Evolutionary conservation across 106 monocot genomes (phyloP).

Genomic region (Allium fistulosum): DNA sequence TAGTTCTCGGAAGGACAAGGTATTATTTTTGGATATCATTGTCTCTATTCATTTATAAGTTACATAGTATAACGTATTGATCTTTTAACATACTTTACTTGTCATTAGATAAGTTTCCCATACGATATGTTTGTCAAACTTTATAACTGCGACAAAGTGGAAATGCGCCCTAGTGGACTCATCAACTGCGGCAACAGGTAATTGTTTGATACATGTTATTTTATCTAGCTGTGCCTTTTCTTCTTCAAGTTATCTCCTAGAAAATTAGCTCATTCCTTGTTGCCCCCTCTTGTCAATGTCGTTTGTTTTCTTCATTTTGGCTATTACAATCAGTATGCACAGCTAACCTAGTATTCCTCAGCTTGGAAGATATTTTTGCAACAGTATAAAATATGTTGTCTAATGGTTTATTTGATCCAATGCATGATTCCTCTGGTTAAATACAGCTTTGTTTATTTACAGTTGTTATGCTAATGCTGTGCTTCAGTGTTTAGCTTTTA

Average conservation of each 20-base stretch:
- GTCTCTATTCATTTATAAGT: neutral
- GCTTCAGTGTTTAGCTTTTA: constrained; percentile 76
- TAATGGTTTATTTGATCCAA: neutral
- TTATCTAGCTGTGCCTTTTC: too few relatives aligned
- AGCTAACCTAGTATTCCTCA: neutral
- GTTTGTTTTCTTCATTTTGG: neutral
- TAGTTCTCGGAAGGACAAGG: constrained; percentile 12
- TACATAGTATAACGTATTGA: neutral
- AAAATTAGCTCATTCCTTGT: too few relatives aligned
- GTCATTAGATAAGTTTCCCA: constrained; percentile 31
- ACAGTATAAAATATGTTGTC: neutral
- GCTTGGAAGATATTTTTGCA: neutral
- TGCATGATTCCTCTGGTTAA: neutral
- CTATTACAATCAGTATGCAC: neutral
- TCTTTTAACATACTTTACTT: neutral
- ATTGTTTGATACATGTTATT: neutral
- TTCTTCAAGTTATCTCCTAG: too few relatives aligned
- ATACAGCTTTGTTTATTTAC: constrained; percentile 8
- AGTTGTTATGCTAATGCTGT: constrained; percentile 96
- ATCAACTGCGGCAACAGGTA: constrained; percentile 65
- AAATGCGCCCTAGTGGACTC: constrained; percentile 51
- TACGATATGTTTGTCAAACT: constrained; percentile 56
- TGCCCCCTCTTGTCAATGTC: too few relatives aligned
- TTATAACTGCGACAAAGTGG: constrained; percentile 44
- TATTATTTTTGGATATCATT: neutral